Evolutionary conservation across 1,139 yeast genomes (phyloP).

Genomic region (Suhomyces ambrosiae): DNA sequence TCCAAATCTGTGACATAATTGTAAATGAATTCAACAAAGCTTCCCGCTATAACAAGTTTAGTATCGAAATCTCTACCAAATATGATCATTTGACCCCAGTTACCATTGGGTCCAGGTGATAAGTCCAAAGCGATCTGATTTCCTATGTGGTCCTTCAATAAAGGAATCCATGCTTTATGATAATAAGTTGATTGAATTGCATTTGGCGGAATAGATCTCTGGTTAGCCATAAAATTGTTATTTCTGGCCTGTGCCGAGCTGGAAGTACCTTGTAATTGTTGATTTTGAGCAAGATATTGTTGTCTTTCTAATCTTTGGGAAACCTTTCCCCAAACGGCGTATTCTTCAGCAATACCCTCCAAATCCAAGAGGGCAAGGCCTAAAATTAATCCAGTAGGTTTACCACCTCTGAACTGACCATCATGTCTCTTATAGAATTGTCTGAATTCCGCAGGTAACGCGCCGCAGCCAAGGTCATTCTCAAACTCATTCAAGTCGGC

Average conservation of each 20-base stretch:
- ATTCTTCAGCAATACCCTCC: slow-evolving; percentile 71
- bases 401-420: slow-evolving; percentile 78
- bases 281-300: slow-evolving; percentile 36
- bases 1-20: slow-evolving; percentile 53
- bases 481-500: slow-evolving; percentile 80
- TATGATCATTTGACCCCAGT: slow-evolving; percentile 62
- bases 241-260: slow-evolving; percentile 17
- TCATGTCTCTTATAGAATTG: slow-evolving; percentile 77
- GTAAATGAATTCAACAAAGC: slow-evolving; percentile 57
- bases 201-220: slow-evolving; percentile 59
- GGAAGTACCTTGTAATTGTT: slow-evolving; percentile 26
- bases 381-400: slow-evolving; percentile 72
- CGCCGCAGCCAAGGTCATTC: slow-evolving; percentile 62
- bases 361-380: slow-evolving; percentile 72
- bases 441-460: slow-evolving; percentile 73
- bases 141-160: slow-evolving; percentile 59
- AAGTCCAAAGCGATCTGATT: slow-evolving; percentile 65
- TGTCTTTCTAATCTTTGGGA: slow-evolving; percentile 53
- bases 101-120: slow-evolving; percentile 62
- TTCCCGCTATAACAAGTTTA: slow-evolving; percentile 58
- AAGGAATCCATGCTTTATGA: slow-evolving; percentile 63
- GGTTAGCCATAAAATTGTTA: slow-evolving; percentile 48
- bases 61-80: slow-evolving; percentile 69
- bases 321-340: slow-evolving; percentile 72
- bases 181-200: slow-evolving; percentile 57